These are phyloP conservation scores for Podosphaera xanthii DNA, from an alignment of 2,329 filamentous ascomycete species.

Conservation along the genomic window DNA sequence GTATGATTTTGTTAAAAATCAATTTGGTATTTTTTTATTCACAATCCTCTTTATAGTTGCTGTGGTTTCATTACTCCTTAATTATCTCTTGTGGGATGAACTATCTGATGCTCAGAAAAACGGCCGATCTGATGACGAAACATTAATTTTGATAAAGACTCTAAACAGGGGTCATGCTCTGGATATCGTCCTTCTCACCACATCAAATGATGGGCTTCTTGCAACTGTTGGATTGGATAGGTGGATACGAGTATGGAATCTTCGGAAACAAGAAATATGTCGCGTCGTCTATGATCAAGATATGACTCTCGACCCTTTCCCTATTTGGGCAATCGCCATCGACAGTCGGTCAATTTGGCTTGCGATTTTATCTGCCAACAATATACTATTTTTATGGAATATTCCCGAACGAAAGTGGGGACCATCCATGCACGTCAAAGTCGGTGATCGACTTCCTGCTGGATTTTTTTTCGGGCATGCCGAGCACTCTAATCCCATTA, in stretches of 20 bases:
- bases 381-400: slow-evolving; percentile 39
- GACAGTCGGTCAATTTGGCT: slow-evolving; percentile 42
- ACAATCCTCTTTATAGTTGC: slow-evolving; percentile 39
- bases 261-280: slow-evolving; percentile 20
- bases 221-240: slow-evolving; percentile 51
- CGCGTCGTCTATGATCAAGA: slow-evolving; percentile 18
- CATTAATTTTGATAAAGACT: slow-evolving; percentile 34
- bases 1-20: slow-evolving; percentile 44
- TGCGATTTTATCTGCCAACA: slow-evolving; percentile 36
- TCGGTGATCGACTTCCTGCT: slow-evolving; percentile 33
- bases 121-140: slow-evolving; percentile 21
- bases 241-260: slow-evolving; percentile 41
- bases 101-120: slow-evolving; percentile 24
- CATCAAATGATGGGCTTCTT: slow-evolving; percentile 39
- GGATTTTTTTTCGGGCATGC: slow-evolving; percentile 38
- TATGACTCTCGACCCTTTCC: slow-evolving; percentile 25
- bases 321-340: slow-evolving; percentile 38
- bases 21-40: slow-evolving; percentile 34
- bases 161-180: slow-evolving; percentile 40
- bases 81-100: slow-evolving; percentile 45
- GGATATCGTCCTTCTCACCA: slow-evolving; percentile 42
- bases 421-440: slow-evolving; percentile 28
- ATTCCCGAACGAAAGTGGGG: slow-evolving; percentile 33
- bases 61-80: slow-evolving; percentile 47
- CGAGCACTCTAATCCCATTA: slow-evolving; percentile 16